Evolutionary conservation across 2,329 filamentous ascomycete genomes (phyloP), one percentile per base, ranked within the genome.

Genomic region (Hirsutella minnesotensis): DNA sequence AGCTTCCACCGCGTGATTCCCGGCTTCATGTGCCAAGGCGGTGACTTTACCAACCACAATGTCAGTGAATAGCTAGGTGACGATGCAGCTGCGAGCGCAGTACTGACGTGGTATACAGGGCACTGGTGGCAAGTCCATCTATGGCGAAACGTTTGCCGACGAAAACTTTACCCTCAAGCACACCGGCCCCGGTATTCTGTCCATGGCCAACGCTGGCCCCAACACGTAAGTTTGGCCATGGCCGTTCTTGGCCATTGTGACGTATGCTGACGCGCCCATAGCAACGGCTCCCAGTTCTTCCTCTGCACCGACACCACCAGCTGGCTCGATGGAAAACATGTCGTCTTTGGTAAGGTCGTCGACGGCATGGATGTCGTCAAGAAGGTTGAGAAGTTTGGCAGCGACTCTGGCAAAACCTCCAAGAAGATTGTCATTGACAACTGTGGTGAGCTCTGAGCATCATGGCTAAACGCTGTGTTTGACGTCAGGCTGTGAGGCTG

Each of bases 231-330:
- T 12, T 3, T 15, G 12, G 8, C 15, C 30, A 8, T n/a, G 18
- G n/a, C n/a, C n/a, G n/a, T n/a, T n/a, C n/a, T n/a, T n/a, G n/a
- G n/a, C n/a, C n/a, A n/a, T 9, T 7, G n/a, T n/a, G n/a, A n/a
- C 2, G 5, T n/a, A 12, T 2, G 10, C 5, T n/a, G 20, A 40
- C 43, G 49, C 27, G 39, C 68, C 22, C 21, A 67, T 49, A 95
- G 92, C 65, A 98, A 98, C 70, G 92, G 92, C 57, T 94, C 86
- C 41, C 90, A 96, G 68, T 96, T 96, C 77, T 96, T 96, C 75
- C 71, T 96, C 62, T 96, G 92, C 57, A 96, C 90, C 44, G 87
- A 94, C 40, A 75, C 81, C 47, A 96, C 92, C 47, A 81, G 81
- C 44, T 94, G 94, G 75, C 74, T 92, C 54, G 76, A 92, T 63